Base-by-base conservation (phyloP, 2,329 filamentous ascomycete species). In the Colletotrichum neosansevieriae region DNA sequence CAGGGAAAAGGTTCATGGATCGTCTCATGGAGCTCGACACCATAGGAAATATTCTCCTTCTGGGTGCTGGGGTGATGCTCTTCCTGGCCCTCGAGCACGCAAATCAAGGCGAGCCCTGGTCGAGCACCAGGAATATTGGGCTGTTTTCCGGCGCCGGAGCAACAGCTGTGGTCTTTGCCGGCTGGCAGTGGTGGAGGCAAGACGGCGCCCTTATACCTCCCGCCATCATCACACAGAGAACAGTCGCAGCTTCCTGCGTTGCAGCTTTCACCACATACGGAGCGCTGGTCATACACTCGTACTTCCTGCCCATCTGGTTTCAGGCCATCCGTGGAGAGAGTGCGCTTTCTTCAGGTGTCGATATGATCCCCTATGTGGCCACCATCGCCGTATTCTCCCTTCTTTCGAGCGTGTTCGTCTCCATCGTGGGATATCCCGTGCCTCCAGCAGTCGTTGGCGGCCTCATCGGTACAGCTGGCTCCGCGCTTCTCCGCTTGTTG, bases 81-180 rank as follows among this genome's bases (percentile, higher is more conserved):
- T 77, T 86, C 65, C 76, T 87, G 2, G 84, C 84, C 0, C 75
- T 87, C 17, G 80, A 85, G 60, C 82, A 79, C 77, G 82, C 82
- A 17, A 80, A 82, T 3, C 79, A 79, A 13, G 80, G 75, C 36
- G 80, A 83, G 44, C 45, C 78, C 1, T 86, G 84, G 84, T 74
- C 72, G 29, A 79, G 78, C 70, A 76, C 75, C 21, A 80, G 78
- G 12, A 79, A 86, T 60, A 82, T 86, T 56, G 80, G 79, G 0
- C 71, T 80, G 0, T 70, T 81, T 13, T 63, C 66, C 10, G 75
- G 75, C 3, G 70, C 72, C 10, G 73, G 67, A 9, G 68, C 74
- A 6, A 72, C 76, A 3, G 45, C 72, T 3, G 53, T 75, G 11
- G 36, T 79, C 13, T 85, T 82, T 71, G 44, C 78, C 2, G 58